phyloP scores from a whole-genome alignment of 1,284 basidiomycete species.

The Ceratobasidium sp. region DNA sequence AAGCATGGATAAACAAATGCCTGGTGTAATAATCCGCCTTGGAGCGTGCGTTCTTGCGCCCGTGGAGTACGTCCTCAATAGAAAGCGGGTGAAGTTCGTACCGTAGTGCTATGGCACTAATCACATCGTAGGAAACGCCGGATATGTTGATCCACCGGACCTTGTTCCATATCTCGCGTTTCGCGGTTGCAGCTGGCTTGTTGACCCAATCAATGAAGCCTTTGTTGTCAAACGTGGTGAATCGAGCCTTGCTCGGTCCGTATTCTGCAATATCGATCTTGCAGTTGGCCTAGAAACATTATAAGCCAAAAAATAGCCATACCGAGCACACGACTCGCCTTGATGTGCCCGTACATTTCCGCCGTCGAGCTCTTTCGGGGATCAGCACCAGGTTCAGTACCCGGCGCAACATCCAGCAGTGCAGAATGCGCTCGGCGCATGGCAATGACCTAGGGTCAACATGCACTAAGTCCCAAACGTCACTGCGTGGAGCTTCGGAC shows the following conservation, averaged over 20 bases:
- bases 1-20: conserved; percentile 75
- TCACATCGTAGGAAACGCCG: conserved; percentile 78
- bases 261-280: conserved; percentile 74
- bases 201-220: conserved; percentile 68
- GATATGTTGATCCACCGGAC: conserved; percentile 80
- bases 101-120: conserved; percentile 72
- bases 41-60: conserved; percentile 65
- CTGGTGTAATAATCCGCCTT: conserved; percentile 77
- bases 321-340: background rate
- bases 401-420: conserved; percentile 34
- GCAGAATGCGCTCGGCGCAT: conserved; percentile 29
- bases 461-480: no score
- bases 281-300: conserved; percentile 63
- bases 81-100: conserved; percentile 80
- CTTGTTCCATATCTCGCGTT: conserved; percentile 67
- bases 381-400: conserved; percentile 50
- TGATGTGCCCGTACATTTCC: conserved; percentile 48
- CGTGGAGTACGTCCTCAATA: conserved; percentile 75
- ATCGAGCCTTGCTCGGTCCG: conserved; percentile 66
- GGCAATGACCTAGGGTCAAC: conserved; percentile 28
- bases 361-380: conserved; percentile 43
- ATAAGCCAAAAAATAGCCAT: background rate
- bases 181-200: conserved; percentile 58
- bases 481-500: background rate
- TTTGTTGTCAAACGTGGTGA: conserved; percentile 67